Evolutionary conservation across 306 rosid genomes (phyloP).

Genomic region (Castanopsis chinensis): DNA sequence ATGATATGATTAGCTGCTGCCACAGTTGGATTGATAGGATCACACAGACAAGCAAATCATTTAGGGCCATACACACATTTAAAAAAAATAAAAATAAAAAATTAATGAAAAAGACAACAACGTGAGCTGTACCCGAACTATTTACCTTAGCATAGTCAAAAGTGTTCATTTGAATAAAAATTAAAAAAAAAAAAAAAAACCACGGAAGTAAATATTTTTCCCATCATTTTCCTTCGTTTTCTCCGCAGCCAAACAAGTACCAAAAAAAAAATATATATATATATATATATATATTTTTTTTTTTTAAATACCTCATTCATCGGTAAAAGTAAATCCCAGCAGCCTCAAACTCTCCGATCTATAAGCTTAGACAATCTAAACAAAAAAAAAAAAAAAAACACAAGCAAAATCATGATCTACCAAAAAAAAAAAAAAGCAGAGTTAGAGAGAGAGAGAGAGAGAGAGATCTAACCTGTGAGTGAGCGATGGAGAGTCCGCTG

Average conservation of each 20-base stretch:
- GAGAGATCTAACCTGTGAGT: not conserved
- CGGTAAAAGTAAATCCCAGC: constrained; percentile 17
- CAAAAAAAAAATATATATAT: no score
- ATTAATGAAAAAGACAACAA: not conserved
- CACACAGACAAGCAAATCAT: not conserved
- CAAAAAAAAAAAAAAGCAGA: not conserved
- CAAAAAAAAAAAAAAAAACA: not conserved
- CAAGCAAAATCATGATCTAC: constrained; percentile 14
- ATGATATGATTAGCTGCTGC: no score
- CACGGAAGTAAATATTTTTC: not conserved
- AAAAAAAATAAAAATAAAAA: not conserved
- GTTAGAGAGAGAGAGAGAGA: not conserved
- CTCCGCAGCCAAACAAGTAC: constrained; percentile 29
- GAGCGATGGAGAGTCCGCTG: not conserved
- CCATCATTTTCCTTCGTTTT: constrained; percentile 13
- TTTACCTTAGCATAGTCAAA: not conserved
- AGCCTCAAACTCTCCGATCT: constrained; percentile 41
- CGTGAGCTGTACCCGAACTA: not conserved
- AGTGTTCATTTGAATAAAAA: not conserved
- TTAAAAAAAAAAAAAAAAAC: no score
- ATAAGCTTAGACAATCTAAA: constrained; percentile 5
- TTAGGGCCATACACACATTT: not conserved
- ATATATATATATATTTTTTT: no score
- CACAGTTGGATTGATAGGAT: no score
- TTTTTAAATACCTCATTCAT: constrained; percentile 21